Evolutionary conservation across 1,139 yeast genomes (phyloP), one percentile per base, ranked within the genome.

Genomic region (Nakaseomyces delphensis): DNA sequence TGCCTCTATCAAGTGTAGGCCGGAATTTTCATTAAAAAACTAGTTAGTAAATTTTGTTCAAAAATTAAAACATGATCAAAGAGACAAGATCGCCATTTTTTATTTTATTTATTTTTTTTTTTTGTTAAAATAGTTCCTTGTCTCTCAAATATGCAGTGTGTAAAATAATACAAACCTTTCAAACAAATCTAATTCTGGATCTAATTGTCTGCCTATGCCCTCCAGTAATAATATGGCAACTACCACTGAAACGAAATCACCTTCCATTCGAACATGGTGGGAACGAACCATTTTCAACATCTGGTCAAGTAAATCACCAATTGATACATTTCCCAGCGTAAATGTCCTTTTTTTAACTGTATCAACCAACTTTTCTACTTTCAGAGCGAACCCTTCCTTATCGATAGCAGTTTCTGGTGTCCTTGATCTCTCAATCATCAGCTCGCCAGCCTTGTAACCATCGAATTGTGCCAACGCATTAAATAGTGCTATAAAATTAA

Each of bases 201-300:
- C 95, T 45, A 91, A 69, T 62, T 84, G 95, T 59, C 97, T 72
- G 16, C 98, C 98, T 44, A 91, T 84, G 11, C 98, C 98, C 64
- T 91, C 98, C 45, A 91, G 66, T 46, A 91, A 69, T 42, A 91
- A 65, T 29, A 91, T 87, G 1, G 97, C 95, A 32, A 91, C 87
- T 14, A 91, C 83, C 21, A 93, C 95, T 20, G 95, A 86, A 38
- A 91, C 81, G 57, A 91, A 91, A 61, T 91, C 98, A 6, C 95
- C 94, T 57, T 91, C 99, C 96, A 93, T 84, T 58, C 96, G 73
- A 16, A 91, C 98, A 62, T 93, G 99, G 60, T 91, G 98, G 14
- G 71, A 69, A 45, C 97, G 72, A 14, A 93, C 97, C 96, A 91
- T 87, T 1, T 79, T 70, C 47, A 91, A 70, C 69, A 91, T 91